phyloP scores from a whole-genome alignment of 2,329 filamentous ascomycete species.

The Fusarium zealandicum region DNA sequence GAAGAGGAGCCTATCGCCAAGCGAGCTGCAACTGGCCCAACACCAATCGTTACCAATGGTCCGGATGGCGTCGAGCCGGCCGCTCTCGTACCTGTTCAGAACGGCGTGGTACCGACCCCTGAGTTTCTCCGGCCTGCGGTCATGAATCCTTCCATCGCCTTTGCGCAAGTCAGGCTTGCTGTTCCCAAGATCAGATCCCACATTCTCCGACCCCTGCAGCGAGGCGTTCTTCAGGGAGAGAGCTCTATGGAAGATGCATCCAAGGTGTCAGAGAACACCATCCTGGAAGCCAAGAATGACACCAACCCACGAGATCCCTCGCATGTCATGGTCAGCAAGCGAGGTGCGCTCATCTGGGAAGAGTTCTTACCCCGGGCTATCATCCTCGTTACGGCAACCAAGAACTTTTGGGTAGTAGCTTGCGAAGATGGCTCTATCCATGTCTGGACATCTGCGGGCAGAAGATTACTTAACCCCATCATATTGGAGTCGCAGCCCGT shows the following conservation, averaged over 20 bases:
- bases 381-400: constrained; percentile 89
- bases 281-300: constrained; percentile 90
- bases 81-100: constrained; percentile 63
- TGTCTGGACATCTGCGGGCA: constrained; percentile 90
- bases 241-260: constrained; percentile 66
- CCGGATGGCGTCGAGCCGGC: constrained; percentile 81
- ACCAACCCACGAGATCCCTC: constrained; percentile 80
- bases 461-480: constrained; percentile 83
- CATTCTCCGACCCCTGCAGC: constrained; percentile 82
- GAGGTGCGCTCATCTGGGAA: constrained; percentile 86
- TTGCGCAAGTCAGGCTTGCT: constrained; percentile 85
- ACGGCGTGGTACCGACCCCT: constrained; percentile 73
- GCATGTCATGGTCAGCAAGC: constrained; percentile 80
- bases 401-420: constrained; percentile 88
- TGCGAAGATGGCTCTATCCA: constrained; percentile 93
- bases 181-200: constrained; percentile 86
- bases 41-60: constrained; percentile 77
- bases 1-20: constrained; percentile 65
- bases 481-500: constrained; percentile 92
- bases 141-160: constrained; percentile 78
- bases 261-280: constrained; percentile 71
- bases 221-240: constrained; percentile 63
- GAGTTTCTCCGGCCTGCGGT: constrained; percentile 90
- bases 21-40: constrained; percentile 70
- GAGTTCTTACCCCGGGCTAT: constrained; percentile 89